A percentile compares a stretch with the other conserved stretches of the same genome.
These are phyloP conservation scores for Oryza meridionalis DNA, from an alignment of 176 grass and related monocot genomes.

Conservation along the genomic window DNA sequence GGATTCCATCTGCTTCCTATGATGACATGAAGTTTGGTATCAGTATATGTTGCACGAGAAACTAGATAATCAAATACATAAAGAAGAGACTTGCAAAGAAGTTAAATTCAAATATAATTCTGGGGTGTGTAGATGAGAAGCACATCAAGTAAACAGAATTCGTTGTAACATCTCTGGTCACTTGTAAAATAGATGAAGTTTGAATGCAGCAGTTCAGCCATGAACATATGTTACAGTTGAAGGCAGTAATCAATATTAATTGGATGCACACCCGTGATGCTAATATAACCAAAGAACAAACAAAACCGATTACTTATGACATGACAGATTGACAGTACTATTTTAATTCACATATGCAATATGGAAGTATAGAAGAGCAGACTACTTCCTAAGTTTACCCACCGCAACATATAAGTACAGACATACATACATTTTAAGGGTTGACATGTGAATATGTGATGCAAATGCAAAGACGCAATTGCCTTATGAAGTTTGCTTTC, in stretches of 20 bases:
- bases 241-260: neutral
- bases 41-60: neutral
- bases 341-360: neutral
- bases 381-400: neutral
- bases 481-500: neutral
- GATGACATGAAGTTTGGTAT: conserved; percentile 35
- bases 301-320: neutral
- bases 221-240: conserved; percentile 3
- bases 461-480: neutral
- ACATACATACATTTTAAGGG: neutral
- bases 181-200: neutral
- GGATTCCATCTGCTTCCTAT: conserved; percentile 91
- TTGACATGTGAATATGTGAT: neutral
- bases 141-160: neutral
- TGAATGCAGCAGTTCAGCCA: neutral
- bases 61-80: neutral
- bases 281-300: neutral
- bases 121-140: neutral
- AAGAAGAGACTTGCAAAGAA: neutral
- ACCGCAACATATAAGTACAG: neutral
- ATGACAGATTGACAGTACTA: neutral
- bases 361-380: neutral
- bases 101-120: neutral
- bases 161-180: neutral
- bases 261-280: neutral